A percentile compares a stretch with the other conserved stretches of the same genome.
Evolutionary conservation across 2,329 filamentous ascomycete genomes (phyloP).

Genomic region (Aspergillus costaricaensis): DNA sequence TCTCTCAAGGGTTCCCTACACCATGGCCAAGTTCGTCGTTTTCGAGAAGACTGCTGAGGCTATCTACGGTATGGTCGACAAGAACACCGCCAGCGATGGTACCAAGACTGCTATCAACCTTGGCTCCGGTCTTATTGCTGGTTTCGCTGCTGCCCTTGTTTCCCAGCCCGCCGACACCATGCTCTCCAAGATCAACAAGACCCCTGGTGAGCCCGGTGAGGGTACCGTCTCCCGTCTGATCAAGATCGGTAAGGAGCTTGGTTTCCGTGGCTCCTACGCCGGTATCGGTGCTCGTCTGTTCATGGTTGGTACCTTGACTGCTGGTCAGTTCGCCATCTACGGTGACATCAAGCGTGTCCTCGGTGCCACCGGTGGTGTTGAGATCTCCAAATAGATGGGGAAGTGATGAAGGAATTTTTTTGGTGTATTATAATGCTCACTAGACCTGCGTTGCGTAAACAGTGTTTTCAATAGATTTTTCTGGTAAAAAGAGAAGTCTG

Average conservation of each 20-base stretch:
- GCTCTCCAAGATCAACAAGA: conserved; percentile 97
- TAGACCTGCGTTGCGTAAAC: conserved; percentile 22
- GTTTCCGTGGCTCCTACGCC: conserved; percentile 72
- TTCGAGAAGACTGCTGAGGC: conserved; percentile 84
- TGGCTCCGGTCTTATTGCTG: conserved; percentile 78
- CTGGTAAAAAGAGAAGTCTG: conserved; percentile 15
- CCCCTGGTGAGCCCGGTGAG: conserved; percentile 82
- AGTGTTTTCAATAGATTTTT: conserved; percentile 23
- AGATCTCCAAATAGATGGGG: conserved; percentile 57
- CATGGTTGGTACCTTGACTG: conserved; percentile 74
- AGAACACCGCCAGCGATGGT: conserved; percentile 66
- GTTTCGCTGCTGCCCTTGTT: conserved; percentile 83
- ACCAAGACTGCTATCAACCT: conserved; percentile 81
- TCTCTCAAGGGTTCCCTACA: conserved; percentile 76
- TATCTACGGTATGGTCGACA: conserved; percentile 70
- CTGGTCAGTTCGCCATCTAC: conserved; percentile 88
- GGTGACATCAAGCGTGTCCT: conserved; percentile 71
- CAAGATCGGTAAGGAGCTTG: conserved; percentile 87
- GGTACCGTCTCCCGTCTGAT: conserved; percentile 76
- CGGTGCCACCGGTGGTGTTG: conserved; percentile 73
- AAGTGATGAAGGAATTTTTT: conserved; percentile 18
- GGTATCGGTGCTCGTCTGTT: conserved; percentile 80
- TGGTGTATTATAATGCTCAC: conserved; percentile 25
- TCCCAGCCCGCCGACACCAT: conserved; percentile 92
- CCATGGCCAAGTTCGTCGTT: conserved; percentile 93